Base-by-base conservation (phyloP, 2,329 filamentous ascomycete genomes). In the Cyphellophora attinorum region DNA sequence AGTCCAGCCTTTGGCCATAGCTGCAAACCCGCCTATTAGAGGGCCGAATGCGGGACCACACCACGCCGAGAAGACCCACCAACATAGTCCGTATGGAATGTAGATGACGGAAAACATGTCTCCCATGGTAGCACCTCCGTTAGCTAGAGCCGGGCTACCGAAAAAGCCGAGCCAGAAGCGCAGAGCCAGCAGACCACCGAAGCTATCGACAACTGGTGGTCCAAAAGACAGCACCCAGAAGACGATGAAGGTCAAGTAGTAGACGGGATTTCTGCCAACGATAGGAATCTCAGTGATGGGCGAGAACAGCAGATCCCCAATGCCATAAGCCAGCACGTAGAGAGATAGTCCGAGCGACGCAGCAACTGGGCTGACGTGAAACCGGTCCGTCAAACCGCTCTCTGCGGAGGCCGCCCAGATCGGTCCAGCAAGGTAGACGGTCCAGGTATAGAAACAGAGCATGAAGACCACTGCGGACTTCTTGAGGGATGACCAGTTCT, bases 191-290 rank as follows among this genome's bases (percentile, higher is more conserved):
- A 85, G 62, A 0, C 76, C 75, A 0, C 71, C 59, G 34, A 76
- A 80, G 58, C 76, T 80, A 29, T 70, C 56, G 3, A 74, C 74
- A 0, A 83, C 53, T 0, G 76, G 74, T 0, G 77, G 73, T 0
- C 79, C 78, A n/a, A 84, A 67, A 5, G 70, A 74, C 8, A 85
- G 55, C 40, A 83, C 67, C 31, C 80, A 72, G 52, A 83, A 85
- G 18, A 84, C 60, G 38, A 71, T 70, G 60, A 84, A 79, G 6
- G 78, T 79, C 44, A 72, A 53, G 23, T 81, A 70, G 55, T 85
- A 85, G 5, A 79, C 70, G 0, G 74, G 72, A 47, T 78, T 83
- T 5, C 80, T 67, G 2, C 81, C 80, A 33, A 84, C 69, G 30
- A 66, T 52, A 0, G 79, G 76, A 15, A 84, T 72, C 56, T 85